A percentile compares a stretch with the other conserved stretches of the same genome.
phyloP scores from a whole-genome alignment of 2,329 filamentous ascomycete genomes.

The Paraphaeosphaeria minitans region DNA sequence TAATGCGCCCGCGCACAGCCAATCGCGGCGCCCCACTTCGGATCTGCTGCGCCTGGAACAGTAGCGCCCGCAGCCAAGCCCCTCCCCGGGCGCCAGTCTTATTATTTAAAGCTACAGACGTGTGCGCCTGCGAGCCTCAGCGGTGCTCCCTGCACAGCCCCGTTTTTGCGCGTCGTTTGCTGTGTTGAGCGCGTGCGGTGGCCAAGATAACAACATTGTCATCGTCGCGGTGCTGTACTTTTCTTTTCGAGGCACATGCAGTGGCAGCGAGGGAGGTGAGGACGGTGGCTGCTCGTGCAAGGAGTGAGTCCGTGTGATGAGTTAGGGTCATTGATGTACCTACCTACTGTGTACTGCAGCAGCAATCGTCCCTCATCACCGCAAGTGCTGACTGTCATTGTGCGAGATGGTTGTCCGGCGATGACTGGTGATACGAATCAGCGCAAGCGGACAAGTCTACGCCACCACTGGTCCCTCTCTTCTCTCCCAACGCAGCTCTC shows the following conservation, averaged over 20 bases:
- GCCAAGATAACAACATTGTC: background rate
- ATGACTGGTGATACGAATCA: background rate
- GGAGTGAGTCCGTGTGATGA: background rate
- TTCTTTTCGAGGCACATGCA: background rate
- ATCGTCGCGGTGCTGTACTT: background rate
- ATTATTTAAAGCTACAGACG: slow-evolving; percentile 1
- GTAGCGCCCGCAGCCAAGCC: slow-evolving; percentile 26
- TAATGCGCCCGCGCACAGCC: slow-evolving; percentile 18
- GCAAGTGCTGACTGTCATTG: background rate
- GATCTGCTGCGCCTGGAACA: slow-evolving; percentile 24
- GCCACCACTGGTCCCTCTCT: background rate
- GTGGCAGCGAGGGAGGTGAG: background rate
- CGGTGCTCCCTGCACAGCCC: background rate
- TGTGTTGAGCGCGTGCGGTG: slow-evolving; percentile 1
- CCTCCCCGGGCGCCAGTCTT: slow-evolving; percentile 1
- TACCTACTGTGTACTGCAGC: too few species aligned
- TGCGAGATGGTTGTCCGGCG: slow-evolving; percentile 1
- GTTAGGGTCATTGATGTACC: background rate
- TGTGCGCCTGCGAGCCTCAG: background rate
- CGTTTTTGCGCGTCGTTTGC: slow-evolving; percentile 1
- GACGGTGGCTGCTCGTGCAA: background rate
- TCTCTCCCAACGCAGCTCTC: background rate
- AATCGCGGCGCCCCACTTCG: slow-evolving; percentile 18
- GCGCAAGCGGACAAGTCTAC: background rate
- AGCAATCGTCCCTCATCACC: background rate